Percentiles rank a stretch among this genome's conserved stretches.
Conservation (phyloP, 1,284 basidiomycete species). For the Leccinum subrobustum region DNA sequence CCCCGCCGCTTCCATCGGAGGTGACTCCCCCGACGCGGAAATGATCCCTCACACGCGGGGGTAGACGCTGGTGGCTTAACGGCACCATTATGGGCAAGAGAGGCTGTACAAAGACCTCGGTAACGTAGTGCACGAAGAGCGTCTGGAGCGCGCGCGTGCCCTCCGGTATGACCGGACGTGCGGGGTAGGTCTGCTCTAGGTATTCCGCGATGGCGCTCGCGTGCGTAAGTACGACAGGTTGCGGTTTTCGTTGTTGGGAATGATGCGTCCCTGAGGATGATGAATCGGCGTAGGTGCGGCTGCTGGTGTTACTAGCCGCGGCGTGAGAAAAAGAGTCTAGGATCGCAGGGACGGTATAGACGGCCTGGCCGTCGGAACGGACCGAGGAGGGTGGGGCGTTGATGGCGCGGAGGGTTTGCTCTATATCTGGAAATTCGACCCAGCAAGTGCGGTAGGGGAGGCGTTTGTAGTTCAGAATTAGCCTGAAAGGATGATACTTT, state of each 20-base stretch:
- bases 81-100: constrained; percentile 70
- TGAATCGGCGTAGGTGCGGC: constrained; percentile 1
- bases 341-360: constrained; percentile 69
- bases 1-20: neutral
- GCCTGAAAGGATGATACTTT: constrained; percentile 37
- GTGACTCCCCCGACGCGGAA: constrained; percentile 28
- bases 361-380: constrained; percentile 53
- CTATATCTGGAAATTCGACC: constrained; percentile 68
- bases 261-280: constrained; percentile 1
- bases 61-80: constrained; percentile 58
- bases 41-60: constrained; percentile 52
- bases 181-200: constrained; percentile 65
- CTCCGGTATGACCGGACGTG: constrained; percentile 65
- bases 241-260: constrained; percentile 15
- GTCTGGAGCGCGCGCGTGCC: constrained; percentile 64
- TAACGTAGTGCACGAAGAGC: constrained; percentile 67
- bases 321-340: constrained; percentile 37
- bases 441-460: constrained; percentile 65
- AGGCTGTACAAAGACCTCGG: constrained; percentile 63
- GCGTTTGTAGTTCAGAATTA: constrained; percentile 71
- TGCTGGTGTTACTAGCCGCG: neutral
- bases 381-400: constrained; percentile 55
- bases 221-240: constrained; percentile 52
- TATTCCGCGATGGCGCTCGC: constrained; percentile 66
- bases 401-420: constrained; percentile 54